These are phyloP conservation scores for Fusarium vanettenii DNA, from an alignment of 2,329 filamentous ascomycete species.

Conservation along the genomic window DNA sequence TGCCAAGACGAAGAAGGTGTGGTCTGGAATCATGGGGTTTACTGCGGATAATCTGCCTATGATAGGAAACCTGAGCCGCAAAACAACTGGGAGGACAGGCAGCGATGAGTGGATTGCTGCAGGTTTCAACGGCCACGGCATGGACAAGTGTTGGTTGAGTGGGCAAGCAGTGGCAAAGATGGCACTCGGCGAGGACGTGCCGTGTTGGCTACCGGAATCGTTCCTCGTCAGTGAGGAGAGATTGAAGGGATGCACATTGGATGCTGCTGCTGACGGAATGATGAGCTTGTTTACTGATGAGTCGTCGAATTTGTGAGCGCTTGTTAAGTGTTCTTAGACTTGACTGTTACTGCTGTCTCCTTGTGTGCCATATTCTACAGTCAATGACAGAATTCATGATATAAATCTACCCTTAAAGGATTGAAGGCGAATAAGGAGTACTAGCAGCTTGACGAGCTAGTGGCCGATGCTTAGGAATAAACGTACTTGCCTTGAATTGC, in stretches of 20 bases:
- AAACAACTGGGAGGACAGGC: constrained; percentile 21
- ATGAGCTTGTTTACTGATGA: background rate
- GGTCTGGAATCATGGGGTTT: constrained; percentile 60
- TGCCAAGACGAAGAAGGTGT: constrained; percentile 47
- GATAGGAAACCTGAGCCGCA: constrained; percentile 55
- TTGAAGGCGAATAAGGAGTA: too few relatives aligned
- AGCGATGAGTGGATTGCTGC: constrained; percentile 59
- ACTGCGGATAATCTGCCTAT: constrained; percentile 60
- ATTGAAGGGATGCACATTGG: background rate
- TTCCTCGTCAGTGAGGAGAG: constrained; percentile 12
- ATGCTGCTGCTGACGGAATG: background rate
- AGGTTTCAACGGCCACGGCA: constrained; percentile 61
- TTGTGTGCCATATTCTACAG: too few relatives aligned
- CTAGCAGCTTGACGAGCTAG: too few relatives aligned
- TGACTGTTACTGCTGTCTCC: too few relatives aligned
- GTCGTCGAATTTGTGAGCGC: background rate
- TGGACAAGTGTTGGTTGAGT: constrained; percentile 62
- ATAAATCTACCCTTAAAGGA: too few relatives aligned
- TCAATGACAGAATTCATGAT: too few relatives aligned
- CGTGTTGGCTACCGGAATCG: constrained; percentile 22
- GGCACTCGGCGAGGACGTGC: constrained; percentile 36
- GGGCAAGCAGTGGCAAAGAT: constrained; percentile 52
- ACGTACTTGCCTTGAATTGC: background rate
- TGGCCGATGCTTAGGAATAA: too few relatives aligned
- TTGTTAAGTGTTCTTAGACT: too few relatives aligned